These are phyloP conservation scores for Pseudonitzschia multiseries DNA, from an alignment of 108 stramenopile genomes.

Conservation along the genomic window DNA sequence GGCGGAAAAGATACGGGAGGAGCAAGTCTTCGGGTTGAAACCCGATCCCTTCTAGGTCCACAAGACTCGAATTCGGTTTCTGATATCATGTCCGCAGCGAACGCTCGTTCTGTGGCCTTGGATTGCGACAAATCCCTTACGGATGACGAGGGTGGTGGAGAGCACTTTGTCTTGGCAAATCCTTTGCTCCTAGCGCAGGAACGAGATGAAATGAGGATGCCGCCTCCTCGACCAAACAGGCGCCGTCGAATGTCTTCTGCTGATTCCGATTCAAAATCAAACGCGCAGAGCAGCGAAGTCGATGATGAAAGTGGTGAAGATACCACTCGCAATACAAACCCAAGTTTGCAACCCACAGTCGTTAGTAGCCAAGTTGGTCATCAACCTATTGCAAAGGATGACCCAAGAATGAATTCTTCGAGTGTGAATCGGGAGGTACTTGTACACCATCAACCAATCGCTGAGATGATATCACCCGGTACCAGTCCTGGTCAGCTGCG, in stretches of 20 bases:
- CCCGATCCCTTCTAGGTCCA: conserved; percentile 10
- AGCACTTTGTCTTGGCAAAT: conserved; percentile 27
- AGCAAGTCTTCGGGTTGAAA: neutral
- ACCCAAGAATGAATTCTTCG: too few relatives aligned
- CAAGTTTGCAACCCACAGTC: neutral
- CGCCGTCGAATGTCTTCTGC: conserved; percentile 17
- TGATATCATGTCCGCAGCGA: neutral
- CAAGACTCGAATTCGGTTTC: neutral
- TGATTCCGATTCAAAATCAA: neutral
- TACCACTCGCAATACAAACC: neutral
- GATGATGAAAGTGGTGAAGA: neutral
- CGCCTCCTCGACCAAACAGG: conserved; percentile 22
- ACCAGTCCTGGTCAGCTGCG: neutral
- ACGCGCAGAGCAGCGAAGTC: neutral
- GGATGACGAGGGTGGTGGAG: conserved; percentile 30
- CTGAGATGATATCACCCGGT: too few relatives aligned
- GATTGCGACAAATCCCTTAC: conserved; percentile 27
- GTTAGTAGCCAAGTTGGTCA: neutral
- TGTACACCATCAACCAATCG: too few relatives aligned
- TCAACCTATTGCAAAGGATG: too few relatives aligned
- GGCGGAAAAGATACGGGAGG: neutral
- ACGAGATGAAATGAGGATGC: conserved; percentile 5
- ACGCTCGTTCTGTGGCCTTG: conserved; percentile 12
- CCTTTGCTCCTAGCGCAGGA: conserved; percentile 24
- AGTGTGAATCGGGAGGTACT: too few relatives aligned